Conservation (phyloP, 768 basidiomycete genomes). For the Amanita thiersii region DNA sequence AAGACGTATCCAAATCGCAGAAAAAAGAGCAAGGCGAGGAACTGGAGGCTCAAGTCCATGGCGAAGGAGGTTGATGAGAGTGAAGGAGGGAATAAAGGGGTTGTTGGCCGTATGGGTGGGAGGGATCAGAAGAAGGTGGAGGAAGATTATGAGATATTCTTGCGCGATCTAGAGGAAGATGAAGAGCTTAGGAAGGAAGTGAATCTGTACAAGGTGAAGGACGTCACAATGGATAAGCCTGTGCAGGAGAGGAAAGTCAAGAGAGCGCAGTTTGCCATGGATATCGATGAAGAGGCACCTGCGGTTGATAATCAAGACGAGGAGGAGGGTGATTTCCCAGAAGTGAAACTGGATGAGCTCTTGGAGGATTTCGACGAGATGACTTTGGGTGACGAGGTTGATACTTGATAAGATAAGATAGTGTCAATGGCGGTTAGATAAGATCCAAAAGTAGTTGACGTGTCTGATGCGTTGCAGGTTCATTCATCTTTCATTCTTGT, state of each 20-base stretch:
- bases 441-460: conserved; percentile 5
- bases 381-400: conserved; percentile 43
- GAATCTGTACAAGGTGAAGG: conserved; percentile 73
- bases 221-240: conserved; percentile 45
- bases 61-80: conserved; percentile 88
- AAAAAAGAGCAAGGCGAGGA: conserved; percentile 81
- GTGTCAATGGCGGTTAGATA: neutral
- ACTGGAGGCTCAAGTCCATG: conserved; percentile 88
- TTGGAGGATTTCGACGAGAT: conserved; percentile 90
- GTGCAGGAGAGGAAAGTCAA: conserved; percentile 28
- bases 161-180: conserved; percentile 92
- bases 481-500: neutral
- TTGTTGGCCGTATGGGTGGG: conserved; percentile 87
- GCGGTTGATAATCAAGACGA: conserved; percentile 40
- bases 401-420: conserved; percentile 1
- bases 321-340: conserved; percentile 84
- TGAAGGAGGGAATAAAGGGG: conserved; percentile 67
- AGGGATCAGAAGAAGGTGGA: conserved; percentile 90
- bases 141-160: conserved; percentile 93
- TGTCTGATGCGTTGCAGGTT: neutral
- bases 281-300: conserved; percentile 45
- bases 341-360: conserved; percentile 76
- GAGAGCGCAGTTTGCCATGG: conserved; percentile 54
- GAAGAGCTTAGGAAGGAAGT: conserved; percentile 81
- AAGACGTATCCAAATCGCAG: conserved; percentile 92